Evolutionary conservation across 2,329 filamentous ascomycete species (phyloP), one percentile per base, ranked within the genome.

Genomic region (Colletotrichum echinochloae): DNA sequence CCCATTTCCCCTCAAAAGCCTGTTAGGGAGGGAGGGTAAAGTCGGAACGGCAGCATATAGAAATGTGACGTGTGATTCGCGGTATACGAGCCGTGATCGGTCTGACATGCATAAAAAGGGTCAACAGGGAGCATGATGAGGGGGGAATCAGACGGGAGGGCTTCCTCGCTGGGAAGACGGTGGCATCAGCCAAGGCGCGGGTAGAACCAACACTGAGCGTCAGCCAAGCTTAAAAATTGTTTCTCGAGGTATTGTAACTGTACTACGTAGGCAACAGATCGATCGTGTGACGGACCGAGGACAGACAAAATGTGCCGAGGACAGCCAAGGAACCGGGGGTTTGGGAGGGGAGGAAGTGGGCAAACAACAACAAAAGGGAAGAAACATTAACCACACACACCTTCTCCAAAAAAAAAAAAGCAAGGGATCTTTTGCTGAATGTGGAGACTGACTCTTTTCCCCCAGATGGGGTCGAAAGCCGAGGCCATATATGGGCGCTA

Each of bases 401-500:
- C 7, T 11, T 18, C 1, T 39, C 54, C 52, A 23, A 37, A 23
- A 7, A 12, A 2, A 1, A n/a, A 66, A 39, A 35, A 11, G 12
- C 8, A 26, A 63, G 51, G 57, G 35, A 52, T 52, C 46, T 41
- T 46, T 65, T 63, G n/a, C 57, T 52, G 57, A 14, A 7, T 30
- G 67, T 51, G 51, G 63, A 70, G 67, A 23, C 39, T 46, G 67
- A 23, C 39, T 46, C 57, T 26, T 56, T 63, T 12, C 44, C 68
- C 67, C 68, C 68, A 71, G 68, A 71, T 59, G 68, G 59, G 68
- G 68, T 37, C 30, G 57, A 67, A 59, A 41, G 64, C 68, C 68
- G 68, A 71, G 68, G 68, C 65, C 51, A 30, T 46, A 8, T 23
- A n/a, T 46, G 44, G 44, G 18, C 64, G 59, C 68, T 71, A 71